Evolutionary conservation across 1,139 yeast genomes (phyloP), one percentile per base, ranked within the genome.

Genomic region (Lodderomyces metapsilosis): DNA sequence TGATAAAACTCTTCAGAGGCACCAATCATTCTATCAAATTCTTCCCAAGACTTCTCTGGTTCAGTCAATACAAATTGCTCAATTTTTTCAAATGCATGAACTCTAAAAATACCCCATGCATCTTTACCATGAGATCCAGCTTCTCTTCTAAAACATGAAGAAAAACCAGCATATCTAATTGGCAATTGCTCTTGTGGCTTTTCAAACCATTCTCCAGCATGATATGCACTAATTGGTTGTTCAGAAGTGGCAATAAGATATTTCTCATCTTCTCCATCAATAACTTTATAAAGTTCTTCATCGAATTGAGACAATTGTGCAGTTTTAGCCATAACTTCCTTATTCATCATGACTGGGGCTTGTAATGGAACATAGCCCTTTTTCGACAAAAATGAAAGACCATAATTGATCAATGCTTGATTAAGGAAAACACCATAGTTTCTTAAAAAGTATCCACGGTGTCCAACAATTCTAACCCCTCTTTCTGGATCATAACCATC

Each of bases 61-160:
- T 92, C 98, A 45, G 98, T 84, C 57, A 92, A 68, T 52, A 87
- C 86, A 62, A 91, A 92, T 71, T 94, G 98, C 74, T 92, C 99
- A 58, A 92, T 88, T 73, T 92, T 92, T 71, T 94, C 98, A 61
- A 92, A 92, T 44, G 95, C 95, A 64, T 92, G 99, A 45, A 92
- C 98, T 71, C 99, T 84, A 82, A 92, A 92, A 54, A 94, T 91
- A 70, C 99, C 98, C 98, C 99, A 94, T 37, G 99, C 98, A 62
- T 92, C 99, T 69, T 92, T 92, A 67, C 99, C 99, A 61, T 92
- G 98, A 50, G 96, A 84, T 53, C 99, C 99, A 46, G 99, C 98
- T 74, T 92, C 99, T 72, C 98, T 88, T 71, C 99, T 86, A 82
- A 92, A 92, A 81, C 98, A 92, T 40, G 96, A 86, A 24, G 98